Percentiles rank a stretch among this genome's conserved stretches.
These are phyloP conservation scores for Phytophthora sp. DNA, from an alignment of 352 stramenopile species.

Conservation along the genomic window DNA sequence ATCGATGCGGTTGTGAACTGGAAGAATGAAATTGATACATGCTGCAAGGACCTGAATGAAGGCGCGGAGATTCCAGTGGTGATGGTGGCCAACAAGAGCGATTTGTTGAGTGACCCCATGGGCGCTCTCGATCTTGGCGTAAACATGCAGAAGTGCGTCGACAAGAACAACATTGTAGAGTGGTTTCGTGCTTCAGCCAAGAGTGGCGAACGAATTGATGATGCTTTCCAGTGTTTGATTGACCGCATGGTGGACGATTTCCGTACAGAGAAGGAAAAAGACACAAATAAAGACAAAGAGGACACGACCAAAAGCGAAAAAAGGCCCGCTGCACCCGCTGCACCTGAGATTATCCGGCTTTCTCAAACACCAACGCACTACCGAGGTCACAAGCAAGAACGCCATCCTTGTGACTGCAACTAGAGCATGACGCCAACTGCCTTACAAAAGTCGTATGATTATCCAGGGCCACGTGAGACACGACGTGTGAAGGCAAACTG, in stretches of 20 bases:
- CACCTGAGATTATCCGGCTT: slow-evolving; percentile 53
- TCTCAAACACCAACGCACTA: slow-evolving; percentile 35
- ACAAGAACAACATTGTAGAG: slow-evolving; percentile 72
- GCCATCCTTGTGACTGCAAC: slow-evolving; percentile 60
- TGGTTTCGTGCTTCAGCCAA: slow-evolving; percentile 84
- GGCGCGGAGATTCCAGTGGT: slow-evolving; percentile 69
- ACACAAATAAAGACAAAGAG: slow-evolving; percentile 2
- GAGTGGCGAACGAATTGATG: slow-evolving; percentile 63
- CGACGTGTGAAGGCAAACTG: neutral
- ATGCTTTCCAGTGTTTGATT: slow-evolving; percentile 69
- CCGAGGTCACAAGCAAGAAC: slow-evolving; percentile 29
- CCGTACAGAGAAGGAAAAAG: slow-evolving; percentile 39
- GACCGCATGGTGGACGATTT: slow-evolving; percentile 64
- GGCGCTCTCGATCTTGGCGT: slow-evolving; percentile 75
- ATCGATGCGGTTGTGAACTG: slow-evolving; percentile 85
- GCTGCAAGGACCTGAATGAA: slow-evolving; percentile 55
- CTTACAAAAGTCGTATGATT: slow-evolving; percentile 3
- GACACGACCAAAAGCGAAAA: neutral
- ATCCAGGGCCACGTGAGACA: neutral
- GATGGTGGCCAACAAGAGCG: slow-evolving; percentile 88
- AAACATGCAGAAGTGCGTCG: slow-evolving; percentile 87
- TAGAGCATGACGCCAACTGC: slow-evolving; percentile 20
- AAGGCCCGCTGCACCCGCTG: neutral
- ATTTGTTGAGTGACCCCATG: slow-evolving; percentile 74
- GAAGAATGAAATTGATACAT: slow-evolving; percentile 83